These are phyloP conservation scores for Thinopyrum elongatum DNA, from an alignment of 176 grass and related monocot genomes.

Conservation along the genomic window DNA sequence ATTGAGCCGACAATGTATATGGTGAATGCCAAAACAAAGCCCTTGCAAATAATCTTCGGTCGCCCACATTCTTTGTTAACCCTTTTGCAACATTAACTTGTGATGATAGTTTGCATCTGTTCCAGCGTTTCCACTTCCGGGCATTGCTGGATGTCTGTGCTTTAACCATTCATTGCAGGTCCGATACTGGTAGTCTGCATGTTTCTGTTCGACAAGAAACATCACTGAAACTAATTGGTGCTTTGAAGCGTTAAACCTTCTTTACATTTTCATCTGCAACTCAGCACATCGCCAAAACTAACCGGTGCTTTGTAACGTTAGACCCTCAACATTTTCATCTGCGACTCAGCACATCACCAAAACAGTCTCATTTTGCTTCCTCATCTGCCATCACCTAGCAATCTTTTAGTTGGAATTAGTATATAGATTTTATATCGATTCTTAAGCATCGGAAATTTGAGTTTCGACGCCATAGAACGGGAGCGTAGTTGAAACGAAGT, in stretches of 20 bases:
- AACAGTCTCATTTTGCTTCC: background rate
- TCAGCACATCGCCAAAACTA: background rate
- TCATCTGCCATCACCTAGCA: background rate
- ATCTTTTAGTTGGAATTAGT: background rate
- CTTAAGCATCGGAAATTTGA: background rate
- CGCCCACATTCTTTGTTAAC: too few species aligned
- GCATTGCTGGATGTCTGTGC: too few species aligned
- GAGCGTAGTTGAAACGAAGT: background rate
- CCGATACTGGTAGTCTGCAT: too few species aligned
- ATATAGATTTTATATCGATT: too few species aligned
- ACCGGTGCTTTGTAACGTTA: background rate
- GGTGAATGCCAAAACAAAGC: background rate
- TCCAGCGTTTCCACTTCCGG: too few species aligned
- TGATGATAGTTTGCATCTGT: too few species aligned
- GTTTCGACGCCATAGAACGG: background rate
- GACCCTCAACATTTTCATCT: background rate
- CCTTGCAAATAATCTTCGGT: too few species aligned
- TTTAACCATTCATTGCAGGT: too few species aligned
- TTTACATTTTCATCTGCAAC: background rate
- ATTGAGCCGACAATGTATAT: background rate
- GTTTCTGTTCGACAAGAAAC: conserved; percentile 62
- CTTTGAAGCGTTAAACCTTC: background rate
- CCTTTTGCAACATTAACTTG: too few species aligned
- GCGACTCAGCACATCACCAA: background rate
- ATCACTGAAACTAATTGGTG: conserved; percentile 31